Evolutionary conservation across 495 filamentous ascomycete genomes (phyloP).

Genomic region (Tetracladium setigerum): DNA sequence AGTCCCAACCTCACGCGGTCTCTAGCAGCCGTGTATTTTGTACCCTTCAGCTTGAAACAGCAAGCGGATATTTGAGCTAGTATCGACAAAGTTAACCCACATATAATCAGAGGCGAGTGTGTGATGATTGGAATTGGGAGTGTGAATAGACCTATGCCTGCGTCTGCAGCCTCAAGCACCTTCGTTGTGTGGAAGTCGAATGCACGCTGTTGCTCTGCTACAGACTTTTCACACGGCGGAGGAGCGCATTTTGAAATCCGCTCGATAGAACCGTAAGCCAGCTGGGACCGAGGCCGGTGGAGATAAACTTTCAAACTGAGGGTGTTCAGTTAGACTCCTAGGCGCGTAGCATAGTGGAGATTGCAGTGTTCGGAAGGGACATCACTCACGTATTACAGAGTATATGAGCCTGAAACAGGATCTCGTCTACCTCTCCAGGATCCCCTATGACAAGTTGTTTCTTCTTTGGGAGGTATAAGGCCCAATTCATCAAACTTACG

Average conservation of each 20-base stretch:
- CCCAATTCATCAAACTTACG: slow-evolving; percentile 59
- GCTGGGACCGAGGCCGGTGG: slow-evolving; percentile 45
- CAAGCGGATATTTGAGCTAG: slow-evolving; percentile 38
- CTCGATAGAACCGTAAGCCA: slow-evolving; percentile 29
- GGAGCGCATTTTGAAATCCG: slow-evolving; percentile 31
- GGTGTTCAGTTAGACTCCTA: too few species aligned
- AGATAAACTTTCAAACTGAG: slow-evolving; percentile 43
- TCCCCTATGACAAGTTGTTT: slow-evolving; percentile 57
- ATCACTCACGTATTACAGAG: slow-evolving; percentile 35
- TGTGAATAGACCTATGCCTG: slow-evolving; percentile 53
- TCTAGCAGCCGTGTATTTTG: slow-evolving; percentile 52
- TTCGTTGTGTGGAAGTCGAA: slow-evolving; percentile 55
- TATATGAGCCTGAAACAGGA: slow-evolving; percentile 70
- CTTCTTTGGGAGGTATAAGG: slow-evolving; percentile 55
- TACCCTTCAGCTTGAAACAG: slow-evolving; percentile 38
- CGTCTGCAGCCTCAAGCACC: slow-evolving; percentile 58
- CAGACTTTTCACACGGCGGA: slow-evolving; percentile 32
- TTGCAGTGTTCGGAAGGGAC: slow-evolving; percentile 2
- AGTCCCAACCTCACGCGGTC: slow-evolving; percentile 58
- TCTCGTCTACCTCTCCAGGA: slow-evolving; percentile 56
- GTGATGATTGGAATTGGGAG: slow-evolving; percentile 53
- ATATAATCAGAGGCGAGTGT: slow-evolving; percentile 62
- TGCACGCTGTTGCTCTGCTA: slow-evolving; percentile 27
- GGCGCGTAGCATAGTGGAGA: too few species aligned
- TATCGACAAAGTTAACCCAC: slow-evolving; percentile 47